A percentile compares a stretch with the other conserved stretches of the same genome.
phyloP scores from a whole-genome alignment of 306 rosid genomes.

The Ormosia semicastrata region DNA sequence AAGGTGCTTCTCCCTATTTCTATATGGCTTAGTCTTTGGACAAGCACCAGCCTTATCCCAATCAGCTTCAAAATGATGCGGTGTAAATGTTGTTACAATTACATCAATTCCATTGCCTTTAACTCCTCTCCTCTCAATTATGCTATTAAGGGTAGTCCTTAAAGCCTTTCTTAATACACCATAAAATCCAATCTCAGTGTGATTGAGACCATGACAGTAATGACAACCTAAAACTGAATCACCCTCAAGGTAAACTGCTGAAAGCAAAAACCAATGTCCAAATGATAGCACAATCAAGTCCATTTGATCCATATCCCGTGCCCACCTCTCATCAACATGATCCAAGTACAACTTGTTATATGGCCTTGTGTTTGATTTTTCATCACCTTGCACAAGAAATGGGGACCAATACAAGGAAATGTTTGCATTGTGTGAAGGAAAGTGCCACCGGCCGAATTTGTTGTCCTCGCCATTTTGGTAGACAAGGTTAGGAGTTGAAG shows the following conservation, averaged over 20 bases:
- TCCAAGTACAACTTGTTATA: conserved; percentile 59
- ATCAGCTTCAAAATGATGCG: conserved; percentile 88
- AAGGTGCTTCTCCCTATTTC: conserved; percentile 50
- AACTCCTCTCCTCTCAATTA: conserved; percentile 44
- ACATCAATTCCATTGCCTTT: conserved; percentile 42
- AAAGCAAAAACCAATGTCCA: conserved; percentile 92
- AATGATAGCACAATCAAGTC: conserved; percentile 65
- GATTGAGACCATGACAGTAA: conserved; percentile 71
- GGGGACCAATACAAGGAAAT: conserved; percentile 90
- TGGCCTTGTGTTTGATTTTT: conserved; percentile 52
- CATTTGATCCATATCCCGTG: conserved; percentile 44
- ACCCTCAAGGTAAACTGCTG: conserved; percentile 70
- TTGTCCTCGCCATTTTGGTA: conserved; percentile 47
- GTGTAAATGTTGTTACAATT: conserved; percentile 77
- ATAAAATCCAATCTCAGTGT: conserved; percentile 82
- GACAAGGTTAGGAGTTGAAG: conserved; percentile 57
- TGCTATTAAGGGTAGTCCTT: conserved; percentile 49
- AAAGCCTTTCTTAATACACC: conserved; percentile 59
- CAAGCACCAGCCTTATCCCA: conserved; percentile 93
- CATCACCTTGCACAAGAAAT: conserved; percentile 74
- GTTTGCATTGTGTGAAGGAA: conserved; percentile 53
- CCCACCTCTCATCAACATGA: conserved; percentile 71
- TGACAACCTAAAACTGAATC: conserved; percentile 73
- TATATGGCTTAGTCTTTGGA: conserved; percentile 60
- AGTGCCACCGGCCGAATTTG: conserved; percentile 65